Conservation (phyloP, 352 stramenopile genomes). For the Globisporangium perplexum region DNA sequence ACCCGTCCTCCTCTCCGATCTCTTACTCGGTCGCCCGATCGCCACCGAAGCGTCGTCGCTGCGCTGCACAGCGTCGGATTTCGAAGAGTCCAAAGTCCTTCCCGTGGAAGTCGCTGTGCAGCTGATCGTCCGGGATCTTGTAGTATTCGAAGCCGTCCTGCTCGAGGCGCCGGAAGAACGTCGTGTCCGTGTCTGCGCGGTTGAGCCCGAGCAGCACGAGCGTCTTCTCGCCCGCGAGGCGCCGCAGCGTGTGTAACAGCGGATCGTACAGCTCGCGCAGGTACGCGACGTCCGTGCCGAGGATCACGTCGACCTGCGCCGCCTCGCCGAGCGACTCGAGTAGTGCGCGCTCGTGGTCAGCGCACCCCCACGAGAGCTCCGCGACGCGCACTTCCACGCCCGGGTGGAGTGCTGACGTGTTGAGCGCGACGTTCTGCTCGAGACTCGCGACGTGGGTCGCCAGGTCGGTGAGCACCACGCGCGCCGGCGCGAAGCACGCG, state of each 20-base stretch:
- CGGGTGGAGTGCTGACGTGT: constrained; percentile 18
- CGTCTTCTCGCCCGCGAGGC: constrained; percentile 32
- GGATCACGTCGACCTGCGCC: constrained; percentile 54
- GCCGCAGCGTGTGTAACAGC: constrained; percentile 53
- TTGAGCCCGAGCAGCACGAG: constrained; percentile 73
- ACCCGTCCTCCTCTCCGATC: not conserved
- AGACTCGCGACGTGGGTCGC: constrained; percentile 48
- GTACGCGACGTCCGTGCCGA: constrained; percentile 82
- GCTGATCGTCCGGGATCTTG: constrained; percentile 60
- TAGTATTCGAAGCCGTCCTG: constrained; percentile 76
- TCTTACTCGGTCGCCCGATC: not conserved
- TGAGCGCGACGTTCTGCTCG: constrained; percentile 52
- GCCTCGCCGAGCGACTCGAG: constrained; percentile 16
- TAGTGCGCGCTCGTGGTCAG: constrained; percentile 36
- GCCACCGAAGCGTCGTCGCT: constrained; percentile 9
- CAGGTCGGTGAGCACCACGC: constrained; percentile 70
- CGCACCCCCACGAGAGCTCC: constrained; percentile 55
- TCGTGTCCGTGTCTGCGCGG: constrained; percentile 50
- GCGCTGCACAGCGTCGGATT: constrained; percentile 21
- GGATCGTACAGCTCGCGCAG: constrained; percentile 68
- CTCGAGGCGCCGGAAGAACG: constrained; percentile 69
- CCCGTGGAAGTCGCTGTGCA: constrained; percentile 48
- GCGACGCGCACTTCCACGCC: constrained; percentile 41
- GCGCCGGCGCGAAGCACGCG: constrained; percentile 46
- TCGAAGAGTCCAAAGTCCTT: constrained; percentile 83